Base-by-base conservation (phyloP, 2,329 filamentous ascomycete genomes). In the Chaetoscypha palmicola region DNA sequence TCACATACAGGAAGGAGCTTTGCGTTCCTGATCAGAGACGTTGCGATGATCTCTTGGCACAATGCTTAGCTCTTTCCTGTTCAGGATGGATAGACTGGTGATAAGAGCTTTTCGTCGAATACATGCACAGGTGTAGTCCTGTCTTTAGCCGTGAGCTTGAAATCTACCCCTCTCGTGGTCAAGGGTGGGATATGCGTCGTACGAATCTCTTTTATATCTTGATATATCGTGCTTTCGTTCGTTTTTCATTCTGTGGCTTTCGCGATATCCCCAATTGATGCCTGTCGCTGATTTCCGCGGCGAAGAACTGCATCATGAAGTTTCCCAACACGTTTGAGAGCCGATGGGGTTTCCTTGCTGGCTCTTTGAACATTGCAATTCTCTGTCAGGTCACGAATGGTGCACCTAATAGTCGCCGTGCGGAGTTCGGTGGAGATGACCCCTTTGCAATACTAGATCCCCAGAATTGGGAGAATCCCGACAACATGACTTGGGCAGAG, bases 381-480 rank as follows among this genome's bases (percentile, higher is more conserved):
- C 17, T 34, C 10, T 10, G 32, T 34, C 32, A 19, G 19, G 16
- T 34, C 17, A 10, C 14, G 10, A 34, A 34, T 34, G 32, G n/a
- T 4, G n/a, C 16, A 34, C 14, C 32, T 16, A n/a, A 34, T 34
- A 10, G 10, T 4, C 12, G 17, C 10, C 32, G 4, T 3, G 14
- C 4, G 12, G n/a, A 16, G 5, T 34, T 34, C 32, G 17, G 19
- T 34, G 32, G 12, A 22, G 38, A 33, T 17, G 44, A 46, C 22
- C 38, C 44, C 1, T 46, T 46, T 21, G 44, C 33, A 9, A 21
- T 46, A 8, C 11, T 46, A 10, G 44, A 46, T 38, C 38, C 38
- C 21, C 44, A 46, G 14, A 38, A 42, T 14, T 46, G 44, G 44
- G 44, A 32, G 3, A 41, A 46, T 38, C 38, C 38, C 4, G 38